Conservation (phyloP, 495 filamentous ascomycete species). For the Clavariopsis aquatica region DNA sequence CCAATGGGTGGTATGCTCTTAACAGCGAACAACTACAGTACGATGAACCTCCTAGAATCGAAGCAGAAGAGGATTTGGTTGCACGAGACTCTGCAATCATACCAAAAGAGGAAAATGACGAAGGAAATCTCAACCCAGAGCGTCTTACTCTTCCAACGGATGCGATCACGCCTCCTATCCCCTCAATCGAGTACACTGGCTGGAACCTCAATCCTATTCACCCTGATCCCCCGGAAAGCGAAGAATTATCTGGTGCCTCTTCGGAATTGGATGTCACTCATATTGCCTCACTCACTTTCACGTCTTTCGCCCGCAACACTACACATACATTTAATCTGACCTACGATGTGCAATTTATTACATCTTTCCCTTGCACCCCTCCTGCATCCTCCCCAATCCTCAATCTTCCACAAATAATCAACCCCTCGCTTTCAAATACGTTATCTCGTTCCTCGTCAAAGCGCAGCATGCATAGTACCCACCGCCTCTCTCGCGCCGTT, state of each 20-base stretch:
- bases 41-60: slow-evolving; percentile 49
- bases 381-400: slow-evolving; percentile 8
- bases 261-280: slow-evolving; percentile 4
- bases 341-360: slow-evolving; percentile 43
- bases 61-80: slow-evolving; percentile 39
- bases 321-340: slow-evolving; percentile 35
- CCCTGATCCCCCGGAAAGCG: slow-evolving; percentile 4
- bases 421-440: slow-evolving; percentile 9
- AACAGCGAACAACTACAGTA: slow-evolving; percentile 42
- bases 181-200: slow-evolving; percentile 21
- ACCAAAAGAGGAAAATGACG: slow-evolving; percentile 51
- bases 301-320: slow-evolving; percentile 13
- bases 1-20: slow-evolving; percentile 68
- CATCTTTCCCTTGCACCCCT: slow-evolving; percentile 43
- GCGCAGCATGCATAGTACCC: slow-evolving; percentile 20
- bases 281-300: slow-evolving; percentile 41
- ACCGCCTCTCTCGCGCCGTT: slow-evolving; percentile 2
- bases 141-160: slow-evolving; percentile 57
- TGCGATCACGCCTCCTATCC: slow-evolving; percentile 15
- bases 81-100: slow-evolving; percentile 56
- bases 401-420: slow-evolving; percentile 21
- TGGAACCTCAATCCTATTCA: slow-evolving; percentile 19
- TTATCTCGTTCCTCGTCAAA: slow-evolving; percentile 23
- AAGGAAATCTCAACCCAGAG: slow-evolving; percentile 53
- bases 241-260: not conserved